phyloP scores from a whole-genome alignment of 129 eudicot species.

The Flaveria brownii region DNA sequence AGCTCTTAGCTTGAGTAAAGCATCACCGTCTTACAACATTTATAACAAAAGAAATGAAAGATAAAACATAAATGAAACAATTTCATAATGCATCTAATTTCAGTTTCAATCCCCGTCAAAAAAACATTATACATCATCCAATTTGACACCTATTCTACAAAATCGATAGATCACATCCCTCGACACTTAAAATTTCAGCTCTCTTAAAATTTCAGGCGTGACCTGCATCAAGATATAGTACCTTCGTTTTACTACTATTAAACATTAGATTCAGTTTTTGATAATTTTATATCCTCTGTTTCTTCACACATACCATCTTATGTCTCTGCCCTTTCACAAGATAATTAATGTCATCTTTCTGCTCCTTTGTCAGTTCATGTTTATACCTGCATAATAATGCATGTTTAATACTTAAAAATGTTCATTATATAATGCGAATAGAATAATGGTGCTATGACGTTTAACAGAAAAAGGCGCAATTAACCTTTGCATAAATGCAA shows the following conservation, averaged over 20 bases:
- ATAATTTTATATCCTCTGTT: not conserved
- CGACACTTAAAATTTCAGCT: no score
- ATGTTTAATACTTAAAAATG: not conserved
- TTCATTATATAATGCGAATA: not conserved
- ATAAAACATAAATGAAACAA: not conserved
- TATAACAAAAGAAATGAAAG: not conserved
- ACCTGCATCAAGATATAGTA: no score
- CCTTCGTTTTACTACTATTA: not conserved
- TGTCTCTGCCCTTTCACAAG: constrained; percentile 76
- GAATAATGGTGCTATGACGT: not conserved
- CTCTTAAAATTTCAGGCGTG: no score
- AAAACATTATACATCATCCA: not conserved
- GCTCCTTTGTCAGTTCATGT: constrained; percentile 50
- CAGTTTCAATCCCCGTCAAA: not conserved
- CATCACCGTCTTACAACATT: not conserved
- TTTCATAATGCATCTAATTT: not conserved
- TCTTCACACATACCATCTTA: constrained; percentile 47
- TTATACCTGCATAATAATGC: not conserved
- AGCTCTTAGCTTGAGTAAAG: no score
- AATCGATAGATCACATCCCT: no score
- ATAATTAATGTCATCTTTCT: constrained; percentile 55
- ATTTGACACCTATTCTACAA: not conserved
- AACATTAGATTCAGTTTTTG: no score
- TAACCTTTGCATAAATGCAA: constrained; percentile 86
- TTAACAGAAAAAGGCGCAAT: not conserved